A percentile compares a stretch with the other conserved stretches of the same genome.
Conservation (phyloP, 495 filamentous ascomycete genomes). For the Echria macrotheca region DNA sequence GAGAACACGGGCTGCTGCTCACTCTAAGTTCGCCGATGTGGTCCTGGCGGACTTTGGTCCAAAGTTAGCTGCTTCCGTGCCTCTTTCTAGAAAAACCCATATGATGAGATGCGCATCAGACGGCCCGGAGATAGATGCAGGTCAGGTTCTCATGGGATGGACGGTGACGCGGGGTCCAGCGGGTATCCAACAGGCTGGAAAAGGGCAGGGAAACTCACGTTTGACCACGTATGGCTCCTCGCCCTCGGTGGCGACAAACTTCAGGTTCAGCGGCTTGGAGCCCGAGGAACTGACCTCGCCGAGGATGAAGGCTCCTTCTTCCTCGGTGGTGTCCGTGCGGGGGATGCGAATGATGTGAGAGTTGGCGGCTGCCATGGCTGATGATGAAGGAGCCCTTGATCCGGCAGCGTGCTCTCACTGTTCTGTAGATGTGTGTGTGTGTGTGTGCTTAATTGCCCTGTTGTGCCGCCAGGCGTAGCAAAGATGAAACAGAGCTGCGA, state of each 20-base stretch:
- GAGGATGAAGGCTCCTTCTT: constrained; percentile 50
- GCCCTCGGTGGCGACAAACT: constrained; percentile 64
- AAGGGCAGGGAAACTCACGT: constrained; percentile 38
- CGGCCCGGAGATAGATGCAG: not conserved
- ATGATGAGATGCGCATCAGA: not conserved
- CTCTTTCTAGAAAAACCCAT: not conserved
- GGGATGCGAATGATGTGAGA: constrained; percentile 48
- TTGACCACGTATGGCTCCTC: constrained; percentile 52
- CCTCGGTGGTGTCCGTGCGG: constrained; percentile 48
- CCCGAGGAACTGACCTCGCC: constrained; percentile 49
- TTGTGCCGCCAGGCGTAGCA: no score
- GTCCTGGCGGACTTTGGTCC: constrained; percentile 30
- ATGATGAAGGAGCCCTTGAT: not conserved
- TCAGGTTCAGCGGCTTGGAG: constrained; percentile 50
- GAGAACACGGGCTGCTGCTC: constrained; percentile 30
- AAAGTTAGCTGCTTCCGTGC: not conserved
- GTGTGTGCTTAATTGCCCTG: no score
- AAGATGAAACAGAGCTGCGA: not conserved
- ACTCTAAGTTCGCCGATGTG: constrained; percentile 21
- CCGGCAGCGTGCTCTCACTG: no score
- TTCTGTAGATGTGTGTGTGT: no score
- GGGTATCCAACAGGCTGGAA: not conserved
- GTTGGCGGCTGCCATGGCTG: not conserved
- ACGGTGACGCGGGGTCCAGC: not conserved
- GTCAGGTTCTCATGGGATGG: not conserved